phyloP scores from a whole-genome alignment of 345 rosid species.

The Nasturtium officinale region DNA sequence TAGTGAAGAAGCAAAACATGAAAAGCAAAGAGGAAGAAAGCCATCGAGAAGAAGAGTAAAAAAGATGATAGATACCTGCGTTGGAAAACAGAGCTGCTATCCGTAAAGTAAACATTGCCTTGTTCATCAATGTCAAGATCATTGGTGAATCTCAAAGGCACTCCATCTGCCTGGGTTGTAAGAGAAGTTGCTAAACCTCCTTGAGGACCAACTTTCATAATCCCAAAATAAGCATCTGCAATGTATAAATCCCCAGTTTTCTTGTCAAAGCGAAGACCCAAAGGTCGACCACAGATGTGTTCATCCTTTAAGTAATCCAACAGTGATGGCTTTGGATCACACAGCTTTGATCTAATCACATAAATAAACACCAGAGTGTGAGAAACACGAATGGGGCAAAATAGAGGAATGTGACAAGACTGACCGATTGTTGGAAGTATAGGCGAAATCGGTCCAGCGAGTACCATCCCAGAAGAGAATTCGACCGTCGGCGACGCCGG shows the following conservation, averaged over 20 bases:
- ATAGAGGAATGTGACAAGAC: neutral
- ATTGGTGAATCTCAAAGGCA: conserved; percentile 75
- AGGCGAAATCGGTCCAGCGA: conserved; percentile 35
- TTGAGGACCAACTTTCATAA: conserved; percentile 85
- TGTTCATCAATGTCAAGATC: conserved; percentile 89
- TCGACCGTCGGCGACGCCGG: conserved; percentile 46
- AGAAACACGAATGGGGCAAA: neutral
- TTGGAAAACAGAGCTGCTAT: conserved; percentile 79
- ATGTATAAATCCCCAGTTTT: conserved; percentile 81
- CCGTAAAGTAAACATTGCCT: conserved; percentile 89
- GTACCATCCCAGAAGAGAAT: conserved; percentile 41
- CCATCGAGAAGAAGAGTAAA: neutral
- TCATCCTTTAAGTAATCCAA: conserved; percentile 66
- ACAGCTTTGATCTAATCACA: conserved; percentile 65
- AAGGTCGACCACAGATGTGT: conserved; percentile 90
- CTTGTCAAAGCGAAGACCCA: conserved; percentile 84
- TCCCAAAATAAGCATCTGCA: conserved; percentile 91
- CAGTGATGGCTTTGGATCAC: conserved; percentile 63
- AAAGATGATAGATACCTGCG: conserved; percentile 64
- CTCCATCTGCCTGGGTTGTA: conserved; percentile 77
- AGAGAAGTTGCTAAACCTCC: conserved; percentile 85
- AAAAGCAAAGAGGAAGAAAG: conserved; percentile 7
- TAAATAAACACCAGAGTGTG: conserved; percentile 1
- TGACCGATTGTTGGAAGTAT: conserved; percentile 43
- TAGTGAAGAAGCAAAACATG: too few species aligned